These are phyloP conservation scores for Cryomyces minteri DNA, from an alignment of 495 filamentous ascomycete genomes.

Conservation along the genomic window DNA sequence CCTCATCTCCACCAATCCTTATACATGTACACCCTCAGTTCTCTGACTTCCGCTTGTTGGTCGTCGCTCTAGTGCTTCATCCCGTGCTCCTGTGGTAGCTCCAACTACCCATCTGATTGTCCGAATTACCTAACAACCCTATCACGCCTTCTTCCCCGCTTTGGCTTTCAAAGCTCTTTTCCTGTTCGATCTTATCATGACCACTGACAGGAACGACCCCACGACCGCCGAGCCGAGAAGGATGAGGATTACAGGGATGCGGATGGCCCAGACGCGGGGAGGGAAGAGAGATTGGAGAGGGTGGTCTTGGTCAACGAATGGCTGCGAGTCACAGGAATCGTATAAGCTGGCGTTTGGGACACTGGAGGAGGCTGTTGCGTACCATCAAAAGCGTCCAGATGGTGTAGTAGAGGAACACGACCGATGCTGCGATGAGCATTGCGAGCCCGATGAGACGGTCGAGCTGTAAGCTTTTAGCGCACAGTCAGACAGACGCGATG, in stretches of 20 bases:
- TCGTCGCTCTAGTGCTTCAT: too few relatives aligned
- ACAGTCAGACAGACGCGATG: too few relatives aligned
- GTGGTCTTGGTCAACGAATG: constrained; percentile 90
- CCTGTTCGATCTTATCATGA: constrained; percentile 97
- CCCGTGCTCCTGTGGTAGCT: too few relatives aligned
- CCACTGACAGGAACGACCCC: constrained; percentile 84
- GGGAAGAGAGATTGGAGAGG: constrained; percentile 91
- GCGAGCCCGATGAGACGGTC: constrained; percentile 88
- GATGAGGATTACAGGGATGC: constrained; percentile 91
- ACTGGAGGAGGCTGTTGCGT: background rate
- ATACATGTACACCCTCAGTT: too few relatives aligned
- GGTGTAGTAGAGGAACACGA: constrained; percentile 97
- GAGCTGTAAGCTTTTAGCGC: constrained; percentile 35
- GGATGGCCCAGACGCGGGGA: constrained; percentile 95
- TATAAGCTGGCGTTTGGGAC: too few relatives aligned
- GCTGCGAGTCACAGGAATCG: constrained; percentile 28
- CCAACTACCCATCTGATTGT: too few relatives aligned
- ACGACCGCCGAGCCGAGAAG: constrained; percentile 86
- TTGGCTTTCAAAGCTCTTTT: constrained; percentile 91
- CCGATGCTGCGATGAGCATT: constrained; percentile 91
- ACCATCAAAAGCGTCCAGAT: constrained; percentile 90
- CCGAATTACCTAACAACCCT: background rate
- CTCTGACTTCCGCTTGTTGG: too few relatives aligned
- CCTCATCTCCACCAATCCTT: too few relatives aligned
- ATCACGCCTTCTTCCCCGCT: constrained; percentile 36